These are phyloP conservation scores for Apiospora hydei DNA, from an alignment of 2,329 filamentous ascomycete genomes.

Conservation along the genomic window DNA sequence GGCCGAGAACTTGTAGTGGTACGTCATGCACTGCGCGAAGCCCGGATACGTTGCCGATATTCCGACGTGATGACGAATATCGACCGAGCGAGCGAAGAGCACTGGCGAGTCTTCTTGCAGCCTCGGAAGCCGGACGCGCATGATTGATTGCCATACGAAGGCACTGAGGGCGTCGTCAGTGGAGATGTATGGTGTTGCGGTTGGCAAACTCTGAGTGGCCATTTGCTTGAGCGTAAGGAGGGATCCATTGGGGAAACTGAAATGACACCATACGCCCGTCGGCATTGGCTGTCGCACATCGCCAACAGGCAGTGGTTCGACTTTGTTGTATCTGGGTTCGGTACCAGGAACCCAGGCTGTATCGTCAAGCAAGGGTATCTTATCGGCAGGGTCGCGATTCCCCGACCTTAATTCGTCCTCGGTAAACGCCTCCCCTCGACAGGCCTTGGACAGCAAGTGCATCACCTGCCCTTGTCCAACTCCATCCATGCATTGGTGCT, in stretches of 20 bases:
- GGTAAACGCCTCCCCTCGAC: constrained; percentile 29
- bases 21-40: constrained; percentile 54
- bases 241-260: neutral
- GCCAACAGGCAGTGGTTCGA: neutral
- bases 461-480: constrained; percentile 52
- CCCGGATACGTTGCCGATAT: constrained; percentile 55
- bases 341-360: neutral
- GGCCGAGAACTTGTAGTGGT: constrained; percentile 29
- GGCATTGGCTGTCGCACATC: neutral
- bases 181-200: constrained; percentile 48
- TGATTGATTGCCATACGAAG: constrained; percentile 56
- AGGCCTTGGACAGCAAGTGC: constrained; percentile 50
- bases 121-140: constrained; percentile 48
- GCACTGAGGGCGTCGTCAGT: constrained; percentile 62
- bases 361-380: neutral
- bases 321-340: neutral
- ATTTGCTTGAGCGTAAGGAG: neutral
- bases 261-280: constrained; percentile 21
- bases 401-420: neutral
- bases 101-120: constrained; percentile 36
- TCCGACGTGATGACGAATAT: constrained; percentile 51
- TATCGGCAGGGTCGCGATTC: neutral
- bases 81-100: constrained; percentile 56
- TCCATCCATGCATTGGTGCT: constrained; percentile 55
- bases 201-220: neutral